Base-by-base conservation (phyloP, 2,329 filamentous ascomycete genomes). In the Clonostachys rosea region DNA sequence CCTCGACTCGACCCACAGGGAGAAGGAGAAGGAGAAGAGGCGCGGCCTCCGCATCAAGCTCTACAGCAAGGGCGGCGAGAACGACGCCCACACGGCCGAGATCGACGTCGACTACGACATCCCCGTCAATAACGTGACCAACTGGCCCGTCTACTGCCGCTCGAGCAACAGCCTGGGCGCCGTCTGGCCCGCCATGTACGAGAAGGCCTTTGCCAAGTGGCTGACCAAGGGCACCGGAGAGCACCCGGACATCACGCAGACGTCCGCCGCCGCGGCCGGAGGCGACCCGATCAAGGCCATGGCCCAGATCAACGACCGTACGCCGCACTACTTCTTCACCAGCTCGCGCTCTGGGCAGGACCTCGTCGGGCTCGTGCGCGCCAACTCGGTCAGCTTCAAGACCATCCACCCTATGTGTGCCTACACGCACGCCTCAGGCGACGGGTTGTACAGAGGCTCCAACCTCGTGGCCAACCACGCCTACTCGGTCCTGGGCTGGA, bases 201-300 rank as follows among this genome's bases (percentile, higher is more conserved):
- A 74, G 61, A 74, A 74, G 64, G 70, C 70, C 13, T 74, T 73
- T 48, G 60, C 70, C 54, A 70, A 70, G 58, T 74, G 70, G 70
- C 60, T 71, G 51, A 63, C 58, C 11, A 51, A 52, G 17, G 49
- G 49, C 52, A 53, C 54, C 42, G 55, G 56, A 1, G 56, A 67
- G 52, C 63, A 62, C 48, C 65, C 70, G 14, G 69, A 73, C 52
- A 62, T 71, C 52, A 71, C 68, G 18, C 60, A 67, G 54, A 62
- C 59, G 6, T 59, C 63, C 58, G 59, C 61, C 49, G 24, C 24
- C 7, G 24, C 24, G 8, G 24, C 24, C 3, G 24, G 24, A 8
- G 69, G 69, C 51, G 69, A 72, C 55, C 69, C 69, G 12, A 55
- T 72, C 57, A 72, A 71, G 59, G 66, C 67, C 44, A 70, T 71